Conservation (phyloP, 768 basidiomycete species). For the Paxillus ammoniavirescens region DNA sequence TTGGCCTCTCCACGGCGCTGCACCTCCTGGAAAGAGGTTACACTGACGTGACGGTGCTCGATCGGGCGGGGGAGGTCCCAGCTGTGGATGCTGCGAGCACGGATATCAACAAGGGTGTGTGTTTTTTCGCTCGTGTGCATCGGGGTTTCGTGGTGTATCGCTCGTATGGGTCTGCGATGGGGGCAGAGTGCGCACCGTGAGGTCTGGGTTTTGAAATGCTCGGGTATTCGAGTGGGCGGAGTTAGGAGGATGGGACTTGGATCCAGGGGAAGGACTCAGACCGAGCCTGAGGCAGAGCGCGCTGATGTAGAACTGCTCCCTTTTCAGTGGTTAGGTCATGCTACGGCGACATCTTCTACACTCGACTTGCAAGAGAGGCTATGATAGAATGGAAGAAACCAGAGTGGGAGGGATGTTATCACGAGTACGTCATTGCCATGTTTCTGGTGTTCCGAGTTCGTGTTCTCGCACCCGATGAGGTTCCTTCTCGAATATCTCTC, state of each 20-base stretch:
- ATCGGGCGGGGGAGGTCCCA: conserved; percentile 65
- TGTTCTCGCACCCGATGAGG: conserved; percentile 39
- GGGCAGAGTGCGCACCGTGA: too few species aligned
- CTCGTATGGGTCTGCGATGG: background rate
- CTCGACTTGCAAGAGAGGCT: conserved; percentile 72
- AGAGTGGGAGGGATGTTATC: conserved; percentile 73
- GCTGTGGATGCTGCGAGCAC: conserved; percentile 79
- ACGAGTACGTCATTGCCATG: conserved; percentile 56
- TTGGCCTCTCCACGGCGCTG: conserved; percentile 84
- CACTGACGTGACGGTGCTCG: conserved; percentile 69
- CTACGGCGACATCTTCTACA: conserved; percentile 68
- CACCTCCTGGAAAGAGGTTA: conserved; percentile 73
- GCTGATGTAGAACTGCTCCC: background rate
- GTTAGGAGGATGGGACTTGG: too few species aligned
- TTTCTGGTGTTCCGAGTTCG: conserved; percentile 22
- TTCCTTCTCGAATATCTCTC: too few species aligned
- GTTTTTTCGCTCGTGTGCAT: background rate
- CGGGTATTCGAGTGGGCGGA: background rate
- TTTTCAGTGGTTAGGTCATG: conserved; percentile 70
- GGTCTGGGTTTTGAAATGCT: too few species aligned
- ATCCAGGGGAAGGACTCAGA: too few species aligned
- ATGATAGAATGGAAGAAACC: conserved; percentile 73
- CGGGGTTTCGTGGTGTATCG: background rate
- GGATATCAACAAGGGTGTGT: conserved; percentile 43
- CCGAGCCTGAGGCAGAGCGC: too few species aligned